phyloP scores from a whole-genome alignment of 768 basidiomycete genomes.

The Clitopilus hobsonii region DNA sequence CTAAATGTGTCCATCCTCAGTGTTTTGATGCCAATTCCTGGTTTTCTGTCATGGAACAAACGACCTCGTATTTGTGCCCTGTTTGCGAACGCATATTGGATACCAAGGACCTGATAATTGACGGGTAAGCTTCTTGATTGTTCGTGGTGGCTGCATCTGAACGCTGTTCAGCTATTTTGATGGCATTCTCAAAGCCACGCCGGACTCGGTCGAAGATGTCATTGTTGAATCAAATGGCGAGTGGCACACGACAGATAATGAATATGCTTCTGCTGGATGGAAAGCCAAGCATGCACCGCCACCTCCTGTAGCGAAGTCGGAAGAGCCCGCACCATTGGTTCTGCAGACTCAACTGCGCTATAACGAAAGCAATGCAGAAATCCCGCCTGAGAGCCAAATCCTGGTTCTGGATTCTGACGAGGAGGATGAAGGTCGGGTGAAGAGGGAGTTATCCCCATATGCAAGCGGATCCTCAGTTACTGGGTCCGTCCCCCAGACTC shows the following conservation, averaged over 20 bases:
- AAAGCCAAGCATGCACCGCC: conserved; percentile 26
- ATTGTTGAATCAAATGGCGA: conserved; percentile 91
- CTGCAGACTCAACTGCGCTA: conserved; percentile 22
- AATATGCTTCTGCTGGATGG: conserved; percentile 75
- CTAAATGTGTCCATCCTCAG: conserved; percentile 82
- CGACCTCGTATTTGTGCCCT: conserved; percentile 94
- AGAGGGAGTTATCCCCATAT: conserved; percentile 69
- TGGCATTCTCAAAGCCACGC: conserved; percentile 71
- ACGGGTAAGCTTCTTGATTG: conserved; percentile 56
- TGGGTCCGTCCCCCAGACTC: conserved; percentile 18
- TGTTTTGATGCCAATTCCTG: conserved; percentile 96
- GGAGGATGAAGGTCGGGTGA: conserved; percentile 73
- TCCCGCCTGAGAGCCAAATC: conserved; percentile 39
- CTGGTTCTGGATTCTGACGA: conserved; percentile 73
- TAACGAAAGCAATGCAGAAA: conserved; percentile 1
- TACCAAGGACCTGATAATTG: conserved; percentile 80
- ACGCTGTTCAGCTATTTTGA: conserved; percentile 71
- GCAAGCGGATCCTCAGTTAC: conserved; percentile 33
- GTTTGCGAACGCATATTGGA: conserved; percentile 82
- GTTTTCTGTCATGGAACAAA: conserved; percentile 94
- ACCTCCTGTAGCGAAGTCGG: conserved; percentile 11
- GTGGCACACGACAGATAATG: conserved; percentile 92
- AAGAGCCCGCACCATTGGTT: too few relatives aligned
- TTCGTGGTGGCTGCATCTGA: neutral
- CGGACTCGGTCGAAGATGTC: conserved; percentile 85